Evolutionary conservation across 305 asterid species (phyloP), one percentile per base, ranked within the genome.

Genomic region (Caryopteris hybrid): DNA sequence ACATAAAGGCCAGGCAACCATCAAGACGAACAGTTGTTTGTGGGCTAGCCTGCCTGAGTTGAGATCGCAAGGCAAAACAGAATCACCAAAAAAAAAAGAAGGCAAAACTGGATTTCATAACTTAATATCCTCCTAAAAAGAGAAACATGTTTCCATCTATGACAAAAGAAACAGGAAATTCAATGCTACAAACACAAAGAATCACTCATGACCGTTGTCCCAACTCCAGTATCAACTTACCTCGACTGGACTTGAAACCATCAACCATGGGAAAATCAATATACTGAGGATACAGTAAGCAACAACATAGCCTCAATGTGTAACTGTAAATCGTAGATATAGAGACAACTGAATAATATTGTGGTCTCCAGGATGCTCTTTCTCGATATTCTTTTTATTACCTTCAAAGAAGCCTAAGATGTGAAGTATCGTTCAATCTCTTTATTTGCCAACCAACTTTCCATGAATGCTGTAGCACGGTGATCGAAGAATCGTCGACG

Each of bases 391-490:
- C 9, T 10, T 8, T 18, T 59, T 33, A 29, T 47, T 53, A 14
- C 64, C 52, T 45, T 65, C 38, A 85, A 21, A 94, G 86, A 67
- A 94, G 96, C 83, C 94, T 85, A 46, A 94, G 95, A 78, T 94
- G 98, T 0, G 97, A 85, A 18, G 96, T 89, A 72, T 94, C 99
- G 22, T 94, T 94, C 78, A 90, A 8, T 79, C 97, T 88, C 86
- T 88, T 94, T 56, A 94, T 85, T 64, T 91, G 96, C 99, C 98
- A 94, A 17, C 97, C 99, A 3, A 53, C 72, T 77, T 80, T 89
- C 97, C 95, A 82, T 0, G 98, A 91, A 79, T 89, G 98, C 70
- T 89, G 99, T 31, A 94, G 73, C 61, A 94, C 87, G 5, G 99
- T 94, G 36, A 94, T 80, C 0, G 99, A 94, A 55, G 96, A 94